Evolutionary conservation across 1,284 basidiomycete genomes (phyloP).

Genomic region (Serendipita sp.): DNA sequence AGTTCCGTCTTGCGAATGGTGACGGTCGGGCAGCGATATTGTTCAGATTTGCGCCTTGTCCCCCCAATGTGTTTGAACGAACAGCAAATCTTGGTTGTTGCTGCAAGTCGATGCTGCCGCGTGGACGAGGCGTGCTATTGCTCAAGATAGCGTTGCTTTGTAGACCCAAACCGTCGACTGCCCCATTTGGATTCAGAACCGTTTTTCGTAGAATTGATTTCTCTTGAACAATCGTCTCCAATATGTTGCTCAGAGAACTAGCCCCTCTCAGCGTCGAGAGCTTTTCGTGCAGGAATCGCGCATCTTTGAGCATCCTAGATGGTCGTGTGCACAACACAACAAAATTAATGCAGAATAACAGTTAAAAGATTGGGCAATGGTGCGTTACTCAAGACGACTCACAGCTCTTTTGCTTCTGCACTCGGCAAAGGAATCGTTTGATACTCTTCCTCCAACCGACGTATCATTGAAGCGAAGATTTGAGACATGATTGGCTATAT

Average conservation of each 20-base stretch:
- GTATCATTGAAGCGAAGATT: slow-evolving; percentile 83
- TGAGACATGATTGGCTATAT: slow-evolving; percentile 77
- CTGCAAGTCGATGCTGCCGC: slow-evolving; percentile 3
- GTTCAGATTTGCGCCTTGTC: background rate
- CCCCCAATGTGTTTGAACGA: background rate
- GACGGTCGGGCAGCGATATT: slow-evolving; percentile 4
- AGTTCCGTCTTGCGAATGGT: background rate
- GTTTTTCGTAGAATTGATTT: slow-evolving; percentile 27
- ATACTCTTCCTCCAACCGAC: slow-evolving; percentile 75
- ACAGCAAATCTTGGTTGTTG: background rate
- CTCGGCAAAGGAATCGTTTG: slow-evolving; percentile 64
- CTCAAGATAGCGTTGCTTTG: background rate
- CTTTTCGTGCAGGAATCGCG: slow-evolving; percentile 58
- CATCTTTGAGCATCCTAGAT: slow-evolving; percentile 60
- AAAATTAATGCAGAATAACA: background rate
- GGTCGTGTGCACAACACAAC: background rate
- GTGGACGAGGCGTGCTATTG: slow-evolving; percentile 5
- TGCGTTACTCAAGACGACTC: slow-evolving; percentile 17
- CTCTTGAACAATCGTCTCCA: slow-evolving; percentile 69
- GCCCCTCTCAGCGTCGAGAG: slow-evolving; percentile 58
- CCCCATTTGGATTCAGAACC: background rate
- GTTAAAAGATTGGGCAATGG: background rate
- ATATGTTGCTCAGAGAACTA: slow-evolving; percentile 46
- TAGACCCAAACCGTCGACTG: background rate
- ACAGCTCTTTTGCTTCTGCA: slow-evolving; percentile 73